phyloP scores from a whole-genome alignment of 2,329 filamentous ascomycete genomes.

The Mycogone perniciosa region DNA sequence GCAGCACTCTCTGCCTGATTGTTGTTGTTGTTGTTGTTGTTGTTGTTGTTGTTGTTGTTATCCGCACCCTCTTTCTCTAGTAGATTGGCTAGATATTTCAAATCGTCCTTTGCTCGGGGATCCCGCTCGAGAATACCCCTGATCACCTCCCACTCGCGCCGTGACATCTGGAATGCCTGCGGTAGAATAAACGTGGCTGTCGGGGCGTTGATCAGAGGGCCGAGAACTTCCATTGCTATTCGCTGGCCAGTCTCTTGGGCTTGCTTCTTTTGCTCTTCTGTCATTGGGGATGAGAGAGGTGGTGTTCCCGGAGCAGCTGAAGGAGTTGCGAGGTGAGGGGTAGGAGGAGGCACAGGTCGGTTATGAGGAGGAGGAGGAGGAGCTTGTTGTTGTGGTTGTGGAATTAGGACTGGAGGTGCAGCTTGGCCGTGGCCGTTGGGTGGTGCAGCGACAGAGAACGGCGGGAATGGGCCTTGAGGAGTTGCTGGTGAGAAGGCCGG shows the following conservation, averaged over 20 bases:
- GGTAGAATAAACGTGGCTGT: slow-evolving; percentile 64
- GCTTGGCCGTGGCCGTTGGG: slow-evolving; percentile 28
- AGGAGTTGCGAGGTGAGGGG: slow-evolving; percentile 4
- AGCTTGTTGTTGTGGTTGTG: slow-evolving; percentile 20
- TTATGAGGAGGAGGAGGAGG: slow-evolving; percentile 23
- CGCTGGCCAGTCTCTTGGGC: slow-evolving; percentile 47
- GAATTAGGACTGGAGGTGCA: slow-evolving; percentile 31
- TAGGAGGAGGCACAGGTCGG: slow-evolving; percentile 14
- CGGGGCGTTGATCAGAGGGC: slow-evolving; percentile 53
- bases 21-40: not conserved
- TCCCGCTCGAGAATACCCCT: slow-evolving; percentile 60
- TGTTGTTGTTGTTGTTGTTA: slow-evolving; percentile 7
- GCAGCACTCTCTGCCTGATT: not conserved
- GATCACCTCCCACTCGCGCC: slow-evolving; percentile 70
- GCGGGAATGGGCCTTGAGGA: slow-evolving; percentile 28
- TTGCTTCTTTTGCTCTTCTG: slow-evolving; percentile 32
- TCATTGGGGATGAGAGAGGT: slow-evolving; percentile 16
- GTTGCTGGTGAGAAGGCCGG: slow-evolving; percentile 50
- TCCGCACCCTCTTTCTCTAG: slow-evolving; percentile 43
- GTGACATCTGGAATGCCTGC: slow-evolving; percentile 61
- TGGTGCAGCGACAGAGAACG: slow-evolving; percentile 29
- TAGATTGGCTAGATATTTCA: slow-evolving; percentile 49
- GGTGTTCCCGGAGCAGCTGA: not conserved
- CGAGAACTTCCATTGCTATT: slow-evolving; percentile 58
- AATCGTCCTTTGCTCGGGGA: slow-evolving; percentile 56